Evolutionary conservation across 768 basidiomycete genomes (phyloP).

Genomic region (Amanita rubescens): DNA sequence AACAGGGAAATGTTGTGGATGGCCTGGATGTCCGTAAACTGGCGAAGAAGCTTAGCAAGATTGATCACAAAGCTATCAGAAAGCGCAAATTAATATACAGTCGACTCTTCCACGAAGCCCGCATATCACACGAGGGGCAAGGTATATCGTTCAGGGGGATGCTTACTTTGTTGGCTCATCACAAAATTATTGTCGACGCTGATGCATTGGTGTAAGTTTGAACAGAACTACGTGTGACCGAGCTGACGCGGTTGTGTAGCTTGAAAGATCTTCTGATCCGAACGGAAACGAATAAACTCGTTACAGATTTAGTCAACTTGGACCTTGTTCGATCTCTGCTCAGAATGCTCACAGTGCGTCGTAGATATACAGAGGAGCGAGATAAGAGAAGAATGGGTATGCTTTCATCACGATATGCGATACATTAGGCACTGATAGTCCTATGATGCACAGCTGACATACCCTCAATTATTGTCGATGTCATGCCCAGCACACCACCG

Average conservation of each 20-base stretch:
- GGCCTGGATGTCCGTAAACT: slow-evolving; percentile 63
- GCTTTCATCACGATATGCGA: slow-evolving; percentile 23
- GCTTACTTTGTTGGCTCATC: slow-evolving; percentile 81
- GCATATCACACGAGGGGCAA: slow-evolving; percentile 56
- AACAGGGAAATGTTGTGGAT: slow-evolving; percentile 29
- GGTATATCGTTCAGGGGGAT: slow-evolving; percentile 91
- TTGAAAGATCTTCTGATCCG: slow-evolving; percentile 75
- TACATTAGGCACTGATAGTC: background rate
- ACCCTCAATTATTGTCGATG: slow-evolving; percentile 65
- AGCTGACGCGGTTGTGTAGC: slow-evolving; percentile 30
- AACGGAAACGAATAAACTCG: slow-evolving; percentile 69
- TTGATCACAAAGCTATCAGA: slow-evolving; percentile 60
- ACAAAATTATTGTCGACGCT: slow-evolving; percentile 85
- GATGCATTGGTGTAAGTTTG: slow-evolving; percentile 77
- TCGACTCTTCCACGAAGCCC: slow-evolving; percentile 83
- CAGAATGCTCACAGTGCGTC: slow-evolving; percentile 65
- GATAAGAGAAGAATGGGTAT: slow-evolving; percentile 32
- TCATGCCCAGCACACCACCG: slow-evolving; percentile 45
- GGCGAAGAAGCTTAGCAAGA: slow-evolving; percentile 44
- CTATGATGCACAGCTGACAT: slow-evolving; percentile 36
- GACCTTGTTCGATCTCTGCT: slow-evolving; percentile 79
- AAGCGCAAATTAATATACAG: slow-evolving; percentile 64
- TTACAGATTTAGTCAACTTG: slow-evolving; percentile 77
- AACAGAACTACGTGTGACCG: background rate
- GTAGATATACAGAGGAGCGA: slow-evolving; percentile 51